phyloP scores from a whole-genome alignment of 2,329 filamentous ascomycete species.

The Talaromyces amestolkiae region DNA sequence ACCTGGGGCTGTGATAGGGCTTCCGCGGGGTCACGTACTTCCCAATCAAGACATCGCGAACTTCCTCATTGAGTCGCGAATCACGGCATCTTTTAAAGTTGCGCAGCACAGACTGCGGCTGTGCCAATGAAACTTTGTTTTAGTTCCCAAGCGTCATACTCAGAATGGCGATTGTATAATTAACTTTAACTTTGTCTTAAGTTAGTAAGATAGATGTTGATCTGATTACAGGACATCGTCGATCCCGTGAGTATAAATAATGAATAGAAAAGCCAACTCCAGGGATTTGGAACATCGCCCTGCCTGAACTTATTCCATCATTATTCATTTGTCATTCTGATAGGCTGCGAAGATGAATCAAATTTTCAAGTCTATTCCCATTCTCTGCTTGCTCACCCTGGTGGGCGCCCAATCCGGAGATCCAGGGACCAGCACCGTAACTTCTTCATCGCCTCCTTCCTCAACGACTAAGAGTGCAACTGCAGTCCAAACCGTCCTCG shows the following conservation, averaged over 20 bases:
- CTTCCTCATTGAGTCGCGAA: not conserved
- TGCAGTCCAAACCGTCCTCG: conserved; percentile 40
- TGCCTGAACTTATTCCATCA: not conserved
- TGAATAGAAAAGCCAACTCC: not conserved
- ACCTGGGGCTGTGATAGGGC: not conserved
- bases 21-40: not conserved
- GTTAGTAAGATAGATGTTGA: not conserved
- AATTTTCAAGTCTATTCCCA: not conserved
- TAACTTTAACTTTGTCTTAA: too few species aligned
- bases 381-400: not conserved
- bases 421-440: not conserved
- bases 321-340: not conserved
- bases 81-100: not conserved
- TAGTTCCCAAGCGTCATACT: not conserved
- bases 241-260: not conserved
- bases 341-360: not conserved
- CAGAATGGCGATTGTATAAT: not conserved
- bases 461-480: conserved; percentile 17
- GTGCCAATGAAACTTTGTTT: not conserved
- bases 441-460: not conserved
- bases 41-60: not conserved
- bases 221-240: not conserved
- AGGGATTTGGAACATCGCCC: not conserved
- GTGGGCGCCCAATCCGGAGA: not conserved
- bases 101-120: not conserved